A percentile compares a stretch with the other conserved stretches of the same genome.
phyloP scores from a whole-genome alignment of 352 stramenopile species.

The Phytophthora crassamura region DNA sequence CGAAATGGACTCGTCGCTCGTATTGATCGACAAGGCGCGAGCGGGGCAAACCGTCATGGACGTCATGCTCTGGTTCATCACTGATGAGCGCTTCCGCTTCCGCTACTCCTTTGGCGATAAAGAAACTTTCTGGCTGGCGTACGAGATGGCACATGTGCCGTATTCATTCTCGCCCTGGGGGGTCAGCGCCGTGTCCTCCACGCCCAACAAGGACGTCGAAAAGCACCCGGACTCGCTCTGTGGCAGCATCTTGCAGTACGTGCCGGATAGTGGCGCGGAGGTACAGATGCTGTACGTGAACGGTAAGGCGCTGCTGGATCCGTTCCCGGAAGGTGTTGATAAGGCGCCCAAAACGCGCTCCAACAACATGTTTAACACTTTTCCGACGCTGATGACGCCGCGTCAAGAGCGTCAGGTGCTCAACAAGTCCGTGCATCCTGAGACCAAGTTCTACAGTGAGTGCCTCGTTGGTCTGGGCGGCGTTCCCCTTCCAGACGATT shows the following conservation, averaged over 20 bases:
- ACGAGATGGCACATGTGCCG: slow-evolving; percentile 28
- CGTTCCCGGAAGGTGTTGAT: slow-evolving; percentile 35
- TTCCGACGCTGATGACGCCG: slow-evolving; percentile 56
- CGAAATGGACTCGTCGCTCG: slow-evolving; percentile 72
- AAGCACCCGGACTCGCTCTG: slow-evolving; percentile 64
- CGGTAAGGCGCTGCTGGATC: slow-evolving; percentile 24
- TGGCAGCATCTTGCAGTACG: slow-evolving; percentile 68
- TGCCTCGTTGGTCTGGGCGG: slow-evolving; percentile 46
- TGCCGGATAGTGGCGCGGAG: slow-evolving; percentile 32
- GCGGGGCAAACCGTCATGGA: slow-evolving; percentile 46
- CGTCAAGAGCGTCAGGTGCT: slow-evolving; percentile 38
- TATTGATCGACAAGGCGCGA: slow-evolving; percentile 63
- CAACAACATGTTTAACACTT: slow-evolving; percentile 48
- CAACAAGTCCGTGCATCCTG: slow-evolving; percentile 3
- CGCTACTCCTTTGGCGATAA: slow-evolving; percentile 71
- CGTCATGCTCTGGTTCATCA: slow-evolving; percentile 69
- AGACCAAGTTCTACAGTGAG: slow-evolving; percentile 36
- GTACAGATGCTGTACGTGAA: slow-evolving; percentile 31
- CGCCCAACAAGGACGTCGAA: slow-evolving; percentile 54
- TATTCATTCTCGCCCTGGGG: slow-evolving; percentile 72
- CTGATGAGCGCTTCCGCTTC: slow-evolving; percentile 54
- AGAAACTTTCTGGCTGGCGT: slow-evolving; percentile 48
- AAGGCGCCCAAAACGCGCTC: slow-evolving; percentile 26
- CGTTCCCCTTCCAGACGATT: slow-evolving; percentile 37
- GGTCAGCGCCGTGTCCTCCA: slow-evolving; percentile 51